Evolutionary conservation across 164 flowering plant species (phyloP).

Genomic region (Vitis vinifera): DNA sequence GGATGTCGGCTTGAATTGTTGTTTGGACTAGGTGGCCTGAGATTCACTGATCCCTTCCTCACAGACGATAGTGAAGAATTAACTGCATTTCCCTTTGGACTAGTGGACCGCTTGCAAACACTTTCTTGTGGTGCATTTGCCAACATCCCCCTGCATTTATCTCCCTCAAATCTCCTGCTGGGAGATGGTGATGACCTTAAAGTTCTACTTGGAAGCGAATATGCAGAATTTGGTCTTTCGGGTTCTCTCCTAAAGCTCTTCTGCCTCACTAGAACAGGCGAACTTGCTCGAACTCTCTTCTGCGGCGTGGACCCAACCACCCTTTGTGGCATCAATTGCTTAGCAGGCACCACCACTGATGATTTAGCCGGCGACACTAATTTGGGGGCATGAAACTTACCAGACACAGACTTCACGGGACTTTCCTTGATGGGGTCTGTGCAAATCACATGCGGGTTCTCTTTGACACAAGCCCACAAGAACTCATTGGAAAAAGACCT

Average conservation of each 20-base stretch:
- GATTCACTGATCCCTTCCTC: conserved; percentile 18
- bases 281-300: conserved; percentile 34
- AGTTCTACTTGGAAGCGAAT: conserved; percentile 14
- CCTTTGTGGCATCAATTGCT: conserved; percentile 12
- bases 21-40: conserved; percentile 21
- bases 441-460: conserved; percentile 57
- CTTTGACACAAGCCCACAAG: conserved; percentile 50
- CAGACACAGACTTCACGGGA: background rate
- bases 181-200: conserved; percentile 46
- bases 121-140: conserved; percentile 5
- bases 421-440: conserved; percentile 20
- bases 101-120: conserved; percentile 4
- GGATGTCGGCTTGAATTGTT: conserved; percentile 5
- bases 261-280: conserved; percentile 39
- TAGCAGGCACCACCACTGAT: background rate
- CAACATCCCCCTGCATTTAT: conserved; percentile 7
- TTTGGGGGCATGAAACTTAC: background rate
- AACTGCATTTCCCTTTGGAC: conserved; percentile 14
- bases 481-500: conserved; percentile 66
- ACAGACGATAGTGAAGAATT: conserved; percentile 4
- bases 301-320: conserved; percentile 10
- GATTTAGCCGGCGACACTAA: background rate
- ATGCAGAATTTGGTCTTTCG: background rate
- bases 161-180: conserved; percentile 34
- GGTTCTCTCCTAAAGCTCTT: conserved; percentile 45